Percentiles rank a stretch among this genome's conserved stretches.
These are phyloP conservation scores for Dryadomyces sulphureus DNA, from an alignment of 2,329 filamentous ascomycete species.

Conservation along the genomic window DNA sequence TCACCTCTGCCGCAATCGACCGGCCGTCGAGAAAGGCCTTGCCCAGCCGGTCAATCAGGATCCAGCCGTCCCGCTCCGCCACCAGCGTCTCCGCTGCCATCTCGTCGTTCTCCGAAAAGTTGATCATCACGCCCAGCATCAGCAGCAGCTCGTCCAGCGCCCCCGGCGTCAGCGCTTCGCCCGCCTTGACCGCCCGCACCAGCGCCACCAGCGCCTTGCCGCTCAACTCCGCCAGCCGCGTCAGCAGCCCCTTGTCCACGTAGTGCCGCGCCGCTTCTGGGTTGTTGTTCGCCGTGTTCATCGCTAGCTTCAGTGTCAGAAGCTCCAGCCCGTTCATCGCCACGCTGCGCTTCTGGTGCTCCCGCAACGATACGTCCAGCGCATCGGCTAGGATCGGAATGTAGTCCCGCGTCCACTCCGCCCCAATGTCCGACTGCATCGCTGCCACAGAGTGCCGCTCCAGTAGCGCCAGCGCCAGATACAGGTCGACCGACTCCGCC, in stretches of 20 bases:
- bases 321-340: constrained; percentile 23
- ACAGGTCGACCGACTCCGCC: constrained; percentile 23
- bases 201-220: constrained; percentile 34
- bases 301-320: constrained; percentile 52
- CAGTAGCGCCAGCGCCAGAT: constrained; percentile 31
- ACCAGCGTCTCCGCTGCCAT: constrained; percentile 37
- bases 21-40: constrained; percentile 53
- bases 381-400: constrained; percentile 36
- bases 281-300: constrained; percentile 80
- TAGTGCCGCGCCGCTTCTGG: constrained; percentile 53
- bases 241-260: constrained; percentile 40
- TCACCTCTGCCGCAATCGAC: constrained; percentile 52
- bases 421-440: constrained; percentile 26
- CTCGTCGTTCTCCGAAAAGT: constrained; percentile 66
- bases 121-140: constrained; percentile 70
- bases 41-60: constrained; percentile 36
- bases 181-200: constrained; percentile 27
- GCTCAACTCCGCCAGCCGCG: constrained; percentile 32
- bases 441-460: constrained; percentile 37
- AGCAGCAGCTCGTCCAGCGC: constrained; percentile 60
- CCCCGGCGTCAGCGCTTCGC: constrained; percentile 31
- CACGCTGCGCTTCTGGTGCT: constrained; percentile 16
- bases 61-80: constrained; percentile 16
- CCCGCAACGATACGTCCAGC: constrained; percentile 20
- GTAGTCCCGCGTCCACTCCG: constrained; percentile 32